These are phyloP conservation scores for Populus euphratica DNA, from an alignment of 345 rosid species.

Conservation along the genomic window DNA sequence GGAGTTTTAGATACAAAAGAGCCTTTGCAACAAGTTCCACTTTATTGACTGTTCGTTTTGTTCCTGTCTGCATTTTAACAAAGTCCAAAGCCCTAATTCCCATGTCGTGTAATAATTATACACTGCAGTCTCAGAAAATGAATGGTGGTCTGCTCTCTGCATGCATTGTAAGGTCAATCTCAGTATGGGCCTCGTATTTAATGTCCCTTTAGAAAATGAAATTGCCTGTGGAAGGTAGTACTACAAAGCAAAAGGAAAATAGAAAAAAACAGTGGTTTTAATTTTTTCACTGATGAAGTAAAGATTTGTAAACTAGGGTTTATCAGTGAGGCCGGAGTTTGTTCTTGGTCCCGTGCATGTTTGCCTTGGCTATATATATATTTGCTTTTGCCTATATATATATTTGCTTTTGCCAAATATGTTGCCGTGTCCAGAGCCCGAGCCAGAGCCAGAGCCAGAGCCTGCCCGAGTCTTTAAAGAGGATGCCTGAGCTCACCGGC, in stretches of 20 bases:
- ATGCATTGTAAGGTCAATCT: constrained; percentile 41
- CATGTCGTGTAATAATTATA: constrained; percentile 21
- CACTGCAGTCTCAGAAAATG: constrained; percentile 16
- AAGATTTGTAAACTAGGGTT: too few relatives aligned
- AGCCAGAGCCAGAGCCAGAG: too few relatives aligned
- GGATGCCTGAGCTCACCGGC: not conserved
- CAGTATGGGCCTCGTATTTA: constrained; percentile 33
- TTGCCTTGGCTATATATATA: not conserved
- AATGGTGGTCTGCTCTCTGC: constrained; percentile 18
- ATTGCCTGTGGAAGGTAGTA: too few relatives aligned
- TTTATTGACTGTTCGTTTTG: constrained; percentile 30
- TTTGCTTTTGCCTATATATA: not conserved
- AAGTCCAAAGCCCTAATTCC: constrained; percentile 24
- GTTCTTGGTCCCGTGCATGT: too few relatives aligned
- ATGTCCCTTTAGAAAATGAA: not conserved
- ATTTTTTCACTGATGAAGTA: too few relatives aligned
- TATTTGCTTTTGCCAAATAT: not conserved
- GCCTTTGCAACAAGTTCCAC: constrained; percentile 9
- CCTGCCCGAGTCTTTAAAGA: too few relatives aligned
- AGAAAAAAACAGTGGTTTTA: too few relatives aligned
- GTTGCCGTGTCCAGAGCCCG: not conserved
- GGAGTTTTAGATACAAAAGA: constrained; percentile 31
- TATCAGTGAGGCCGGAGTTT: too few relatives aligned
- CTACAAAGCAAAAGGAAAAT: too few relatives aligned
- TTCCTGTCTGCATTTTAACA: constrained; percentile 13